Conservation (phyloP, 2,329 filamentous ascomycete species). For the Talaromyces sp. region DNA sequence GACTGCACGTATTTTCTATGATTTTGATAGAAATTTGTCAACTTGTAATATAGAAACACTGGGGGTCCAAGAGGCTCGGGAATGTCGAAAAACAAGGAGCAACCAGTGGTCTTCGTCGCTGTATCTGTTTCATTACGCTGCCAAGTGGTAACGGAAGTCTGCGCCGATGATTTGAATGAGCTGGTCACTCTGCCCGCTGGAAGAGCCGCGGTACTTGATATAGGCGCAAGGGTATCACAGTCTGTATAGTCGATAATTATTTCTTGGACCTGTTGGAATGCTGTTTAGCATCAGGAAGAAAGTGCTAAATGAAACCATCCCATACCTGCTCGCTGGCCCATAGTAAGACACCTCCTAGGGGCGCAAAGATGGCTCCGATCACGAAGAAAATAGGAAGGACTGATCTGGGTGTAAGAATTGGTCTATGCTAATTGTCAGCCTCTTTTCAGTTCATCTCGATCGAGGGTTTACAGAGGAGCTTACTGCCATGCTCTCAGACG, state of each 20-base stretch:
- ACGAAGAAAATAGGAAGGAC: slow-evolving; percentile 86
- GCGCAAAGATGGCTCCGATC: slow-evolving; percentile 86
- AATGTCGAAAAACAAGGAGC: slow-evolving; percentile 71
- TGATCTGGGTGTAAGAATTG: slow-evolving; percentile 91
- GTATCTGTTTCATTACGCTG: slow-evolving; percentile 21
- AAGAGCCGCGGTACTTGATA: slow-evolving; percentile 29
- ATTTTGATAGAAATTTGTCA: slow-evolving; percentile 99
- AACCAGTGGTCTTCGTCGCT: slow-evolving; percentile 45
- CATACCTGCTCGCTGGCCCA: slow-evolving; percentile 76
- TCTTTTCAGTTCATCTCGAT: not conserved
- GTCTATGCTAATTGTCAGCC: slow-evolving; percentile 49
- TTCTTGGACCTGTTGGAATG: slow-evolving; percentile 69
- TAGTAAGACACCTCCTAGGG: slow-evolving; percentile 79
- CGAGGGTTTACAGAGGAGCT: slow-evolving; percentile 30
- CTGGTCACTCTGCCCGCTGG: slow-evolving; percentile 50
- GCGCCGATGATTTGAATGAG: slow-evolving; percentile 63
- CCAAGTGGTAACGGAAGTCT: slow-evolving; percentile 29
- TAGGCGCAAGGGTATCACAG: slow-evolving; percentile 58
- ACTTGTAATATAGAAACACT: slow-evolving; percentile 87
- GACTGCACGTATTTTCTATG: slow-evolving; percentile 94
- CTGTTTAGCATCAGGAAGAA: not conserved
- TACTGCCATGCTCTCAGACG: slow-evolving; percentile 98
- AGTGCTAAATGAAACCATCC: not conserved
- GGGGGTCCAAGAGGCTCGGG: slow-evolving; percentile 74
- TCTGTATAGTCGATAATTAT: slow-evolving; percentile 84